Evolutionary conservation across 176 grass and related monocot genomes (phyloP).

Genomic region (Melocanna baccifera): DNA sequence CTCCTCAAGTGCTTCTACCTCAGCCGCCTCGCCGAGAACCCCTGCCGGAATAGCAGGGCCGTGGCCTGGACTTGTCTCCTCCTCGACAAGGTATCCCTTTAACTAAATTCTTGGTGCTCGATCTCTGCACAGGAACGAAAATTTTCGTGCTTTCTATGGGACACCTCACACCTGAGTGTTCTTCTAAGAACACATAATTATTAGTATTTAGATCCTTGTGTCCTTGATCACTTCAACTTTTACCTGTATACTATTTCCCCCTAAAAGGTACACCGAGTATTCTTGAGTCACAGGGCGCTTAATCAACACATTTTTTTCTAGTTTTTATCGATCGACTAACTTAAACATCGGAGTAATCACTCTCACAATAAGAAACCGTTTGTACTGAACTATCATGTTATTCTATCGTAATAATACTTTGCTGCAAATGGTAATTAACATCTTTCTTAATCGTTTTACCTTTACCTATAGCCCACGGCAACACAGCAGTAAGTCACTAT

Average conservation of each 20-base stretch:
- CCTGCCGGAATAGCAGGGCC: constrained; percentile 29
- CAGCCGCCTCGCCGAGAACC: constrained; percentile 24
- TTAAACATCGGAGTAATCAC: neutral
- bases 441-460: neutral
- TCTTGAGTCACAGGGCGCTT: neutral
- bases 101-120: neutral
- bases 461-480: neutral
- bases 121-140: neutral
- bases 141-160: neutral
- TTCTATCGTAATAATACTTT: neutral
- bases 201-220: neutral
- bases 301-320: neutral
- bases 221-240: neutral
- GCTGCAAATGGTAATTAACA: neutral
- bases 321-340: neutral
- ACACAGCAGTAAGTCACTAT: too few species aligned
- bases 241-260: neutral
- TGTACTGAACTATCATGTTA: neutral
- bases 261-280: neutral
- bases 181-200: neutral
- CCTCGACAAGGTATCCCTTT: constrained; percentile 64
- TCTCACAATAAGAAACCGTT: neutral
- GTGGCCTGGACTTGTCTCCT: constrained; percentile 65
- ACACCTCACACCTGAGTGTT: too few species aligned
- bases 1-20: constrained; percentile 61